Conservation (phyloP, 495 filamentous ascomycete species). For the Penicillium turbatum region DNA sequence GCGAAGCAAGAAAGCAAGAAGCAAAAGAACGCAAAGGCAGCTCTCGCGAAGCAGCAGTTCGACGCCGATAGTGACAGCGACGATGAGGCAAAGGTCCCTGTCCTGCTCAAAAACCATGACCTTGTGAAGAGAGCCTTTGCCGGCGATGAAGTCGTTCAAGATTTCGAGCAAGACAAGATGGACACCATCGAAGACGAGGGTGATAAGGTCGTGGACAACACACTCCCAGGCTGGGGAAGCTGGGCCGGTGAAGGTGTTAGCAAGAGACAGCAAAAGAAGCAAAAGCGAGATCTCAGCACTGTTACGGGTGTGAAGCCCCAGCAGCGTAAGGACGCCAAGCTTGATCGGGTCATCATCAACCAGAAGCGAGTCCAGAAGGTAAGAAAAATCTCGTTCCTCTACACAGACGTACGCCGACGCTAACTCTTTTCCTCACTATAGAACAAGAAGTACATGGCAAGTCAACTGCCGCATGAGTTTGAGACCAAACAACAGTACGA, state of each 20-base stretch:
- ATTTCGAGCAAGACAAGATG: slow-evolving; percentile 78
- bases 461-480: slow-evolving; percentile 76
- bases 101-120: slow-evolving; percentile 71
- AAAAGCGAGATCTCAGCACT: slow-evolving; percentile 62
- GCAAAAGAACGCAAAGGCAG: slow-evolving; percentile 17
- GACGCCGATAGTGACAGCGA: slow-evolving; percentile 43
- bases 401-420: background rate
- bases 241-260: slow-evolving; percentile 80
- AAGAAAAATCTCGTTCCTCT: slow-evolving; percentile 20
- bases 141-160: slow-evolving; percentile 77
- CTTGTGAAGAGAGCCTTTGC: slow-evolving; percentile 84
- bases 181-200: slow-evolving; percentile 71
- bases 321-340: slow-evolving; percentile 73
- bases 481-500: slow-evolving; percentile 89
- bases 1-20: slow-evolving; percentile 16
- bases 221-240: slow-evolving; percentile 87
- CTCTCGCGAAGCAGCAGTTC: slow-evolving; percentile 17
- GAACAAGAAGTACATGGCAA: slow-evolving; percentile 86
- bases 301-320: slow-evolving; percentile 72
- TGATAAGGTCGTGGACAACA: slow-evolving; percentile 78
- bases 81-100: slow-evolving; percentile 56
- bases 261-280: slow-evolving; percentile 57
- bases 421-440: slow-evolving; percentile 35
- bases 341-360: slow-evolving; percentile 84
- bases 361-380: slow-evolving; percentile 91